Evolutionary conservation across 768 basidiomycete genomes (phyloP).

Genomic region (Trametes gibbosa): DNA sequence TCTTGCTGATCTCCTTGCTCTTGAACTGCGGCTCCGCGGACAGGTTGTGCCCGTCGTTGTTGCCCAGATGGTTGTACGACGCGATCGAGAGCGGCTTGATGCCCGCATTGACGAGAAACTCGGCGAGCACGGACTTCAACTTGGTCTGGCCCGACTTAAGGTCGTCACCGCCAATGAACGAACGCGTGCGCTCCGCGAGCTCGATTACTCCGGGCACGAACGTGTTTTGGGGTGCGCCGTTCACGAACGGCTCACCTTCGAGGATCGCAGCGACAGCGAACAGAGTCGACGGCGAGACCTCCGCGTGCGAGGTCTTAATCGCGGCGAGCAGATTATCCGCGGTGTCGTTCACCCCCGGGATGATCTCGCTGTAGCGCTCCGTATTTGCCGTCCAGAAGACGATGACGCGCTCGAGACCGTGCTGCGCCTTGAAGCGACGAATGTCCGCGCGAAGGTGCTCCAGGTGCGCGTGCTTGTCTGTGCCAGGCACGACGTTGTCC

Average conservation of each 20-base stretch:
- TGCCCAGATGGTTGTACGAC: slow-evolving; percentile 98
- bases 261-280: slow-evolving; percentile 96
- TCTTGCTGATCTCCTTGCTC: slow-evolving; percentile 98
- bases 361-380: slow-evolving; percentile 94
- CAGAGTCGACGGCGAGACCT: slow-evolving; percentile 94
- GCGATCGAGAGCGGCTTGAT: slow-evolving; percentile 98
- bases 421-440: slow-evolving; percentile 82
- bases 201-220: slow-evolving; percentile 94
- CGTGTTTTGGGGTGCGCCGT: slow-evolving; percentile 98
- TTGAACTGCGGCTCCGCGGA: slow-evolving; percentile 91
- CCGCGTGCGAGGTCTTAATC: slow-evolving; percentile 81
- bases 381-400: slow-evolving; percentile 99
- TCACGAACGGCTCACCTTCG: slow-evolving; percentile 93
- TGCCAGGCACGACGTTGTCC: slow-evolving; percentile 86
- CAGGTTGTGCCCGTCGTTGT: slow-evolving; percentile 95
- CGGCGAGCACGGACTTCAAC: slow-evolving; percentile 94
- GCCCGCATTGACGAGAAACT: slow-evolving; percentile 98
- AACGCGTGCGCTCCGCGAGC: slow-evolving; percentile 83
- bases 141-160: slow-evolving; percentile 98
- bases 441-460: slow-evolving; percentile 93
- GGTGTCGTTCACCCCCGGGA: slow-evolving; percentile 94
- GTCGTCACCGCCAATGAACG: slow-evolving; percentile 97
- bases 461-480: slow-evolving; percentile 86
- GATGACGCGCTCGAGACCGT: slow-evolving; percentile 82
- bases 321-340: slow-evolving; percentile 80